Evolutionary conservation across 371 early-diverging fungal species (phyloP), one percentile per base, ranked within the genome.

Genomic region (Mortierella sp.): DNA sequence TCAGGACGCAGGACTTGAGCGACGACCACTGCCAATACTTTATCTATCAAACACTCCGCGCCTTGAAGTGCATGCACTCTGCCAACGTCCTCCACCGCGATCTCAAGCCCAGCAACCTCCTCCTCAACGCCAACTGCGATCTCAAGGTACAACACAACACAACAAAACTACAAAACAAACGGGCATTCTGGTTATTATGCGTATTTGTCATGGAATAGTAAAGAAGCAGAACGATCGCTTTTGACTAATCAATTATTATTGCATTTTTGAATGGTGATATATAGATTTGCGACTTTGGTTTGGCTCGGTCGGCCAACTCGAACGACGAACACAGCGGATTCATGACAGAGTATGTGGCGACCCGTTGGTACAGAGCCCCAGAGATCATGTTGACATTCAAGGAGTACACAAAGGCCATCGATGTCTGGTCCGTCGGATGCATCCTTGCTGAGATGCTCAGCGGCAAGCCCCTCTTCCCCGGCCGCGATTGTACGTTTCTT

Each of bases 1-100:
- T 99, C 87, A 93, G 96, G 68, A 97, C 97, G n/a, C 99, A 99
- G 90, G 95, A 97, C 55, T 89, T 99, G 69, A 97, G 97, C 45
- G 99, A 99, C 87, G 96, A 97, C 41, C 99, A 98, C 85, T 98
- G 94, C 86, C 99, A 99, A 86, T 98, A 98, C 88, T 99, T 99
- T 86, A 92, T 99, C 73, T 99, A 97, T 88, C 99, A 99, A 85
- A 95, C 97, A 29, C 89, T 96, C 75, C 94, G 98, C 50, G 99
- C 98, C 0, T 91, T 99, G 67, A 99, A 99, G 82, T 97, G 96
- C 80, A 97, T 99, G 89, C 99, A 99, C 85, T 96, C 97, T 26
- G 98, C 98, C 29, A 97, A 98, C 79, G 99, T 99, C 10, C 90
- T 99, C 48, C 99, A 99, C 85, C 95, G 99, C 74, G 99, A 99